Conservation (phyloP, 176 grass and related monocot species). For the Raddia distichophylla region DNA sequence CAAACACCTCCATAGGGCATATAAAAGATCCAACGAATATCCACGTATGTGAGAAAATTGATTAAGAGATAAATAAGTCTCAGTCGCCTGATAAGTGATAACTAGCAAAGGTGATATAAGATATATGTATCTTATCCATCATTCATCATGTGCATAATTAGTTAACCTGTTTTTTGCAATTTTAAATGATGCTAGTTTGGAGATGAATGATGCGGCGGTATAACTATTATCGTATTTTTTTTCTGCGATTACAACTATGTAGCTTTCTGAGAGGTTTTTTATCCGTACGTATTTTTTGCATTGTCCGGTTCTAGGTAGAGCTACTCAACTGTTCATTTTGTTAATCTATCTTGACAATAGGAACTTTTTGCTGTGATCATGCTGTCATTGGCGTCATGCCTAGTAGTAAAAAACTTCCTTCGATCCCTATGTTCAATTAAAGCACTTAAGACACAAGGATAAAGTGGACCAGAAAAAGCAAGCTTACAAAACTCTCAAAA, state of each 20-base stretch:
- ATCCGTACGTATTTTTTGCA: not conserved
- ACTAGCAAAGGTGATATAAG: too few species aligned
- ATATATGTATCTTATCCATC: too few species aligned
- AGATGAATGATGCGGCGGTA: not conserved
- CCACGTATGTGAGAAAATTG: too few species aligned
- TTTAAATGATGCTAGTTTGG: not conserved
- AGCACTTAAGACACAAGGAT: not conserved
- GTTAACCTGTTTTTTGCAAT: not conserved
- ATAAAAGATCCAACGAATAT: too few species aligned
- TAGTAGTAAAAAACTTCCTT: constrained; percentile 1
- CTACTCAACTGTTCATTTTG: not conserved
- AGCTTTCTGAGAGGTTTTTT: not conserved
- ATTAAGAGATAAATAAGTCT: too few species aligned
- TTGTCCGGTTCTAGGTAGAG: not conserved
- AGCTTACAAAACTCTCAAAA: too few species aligned
- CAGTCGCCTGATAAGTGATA: too few species aligned
- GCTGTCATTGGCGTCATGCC: constrained; percentile 35
- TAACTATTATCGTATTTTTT: not conserved
- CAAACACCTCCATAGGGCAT: too few species aligned
- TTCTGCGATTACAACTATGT: not conserved
- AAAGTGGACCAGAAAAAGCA: too few species aligned
- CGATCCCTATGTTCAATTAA: not conserved
- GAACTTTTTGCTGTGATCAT: constrained; percentile 8
- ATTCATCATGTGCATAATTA: not conserved
- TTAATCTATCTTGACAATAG: not conserved